These are phyloP conservation scores for Aureobasidium melanogenum DNA, from an alignment of 2,329 filamentous ascomycete genomes.

Conservation along the genomic window DNA sequence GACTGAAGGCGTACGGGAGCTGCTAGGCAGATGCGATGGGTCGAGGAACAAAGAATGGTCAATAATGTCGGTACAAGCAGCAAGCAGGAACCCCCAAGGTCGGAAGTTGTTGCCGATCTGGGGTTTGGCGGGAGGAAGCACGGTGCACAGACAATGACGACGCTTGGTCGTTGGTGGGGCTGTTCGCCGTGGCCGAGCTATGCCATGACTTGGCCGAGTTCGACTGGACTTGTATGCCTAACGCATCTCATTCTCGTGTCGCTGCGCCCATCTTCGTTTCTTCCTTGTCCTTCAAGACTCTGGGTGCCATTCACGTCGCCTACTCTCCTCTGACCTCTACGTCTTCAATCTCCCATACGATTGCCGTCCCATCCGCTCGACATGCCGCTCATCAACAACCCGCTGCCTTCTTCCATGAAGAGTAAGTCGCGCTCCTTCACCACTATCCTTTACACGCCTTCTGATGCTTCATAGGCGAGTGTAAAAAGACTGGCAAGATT, in stretches of 20 bases:
- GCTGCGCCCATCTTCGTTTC: not conserved
- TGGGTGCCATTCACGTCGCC: not conserved
- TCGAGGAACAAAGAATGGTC: not conserved
- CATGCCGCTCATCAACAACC: slow-evolving; percentile 46
- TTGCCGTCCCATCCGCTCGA: slow-evolving; percentile 10
- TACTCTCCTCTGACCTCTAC: not conserved
- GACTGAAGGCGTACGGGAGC: not conserved
- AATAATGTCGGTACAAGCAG: not conserved
- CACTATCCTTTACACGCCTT: not conserved
- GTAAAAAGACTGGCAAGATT: slow-evolving; percentile 94
- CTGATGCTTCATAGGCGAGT: slow-evolving; percentile 61
- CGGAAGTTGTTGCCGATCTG: not conserved
- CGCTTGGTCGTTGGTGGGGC: not conserved
- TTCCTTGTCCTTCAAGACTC: not conserved
- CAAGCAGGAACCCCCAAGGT: not conserved
- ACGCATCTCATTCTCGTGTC: not conserved
- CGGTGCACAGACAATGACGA: slow-evolving; percentile 3
- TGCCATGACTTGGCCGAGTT: not conserved
- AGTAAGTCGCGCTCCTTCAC: slow-evolving; percentile 31
- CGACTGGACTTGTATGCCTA: not conserved
- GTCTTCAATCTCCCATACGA: not conserved
- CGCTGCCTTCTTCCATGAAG: slow-evolving; percentile 44
- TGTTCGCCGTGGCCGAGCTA: not conserved
- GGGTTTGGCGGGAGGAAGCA: not conserved
- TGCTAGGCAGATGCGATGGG: not conserved